Percentiles rank a stretch among this genome's conserved stretches.
phyloP scores from a whole-genome alignment of 164 flowering plant species.

The Cinnamomum micranthum region DNA sequence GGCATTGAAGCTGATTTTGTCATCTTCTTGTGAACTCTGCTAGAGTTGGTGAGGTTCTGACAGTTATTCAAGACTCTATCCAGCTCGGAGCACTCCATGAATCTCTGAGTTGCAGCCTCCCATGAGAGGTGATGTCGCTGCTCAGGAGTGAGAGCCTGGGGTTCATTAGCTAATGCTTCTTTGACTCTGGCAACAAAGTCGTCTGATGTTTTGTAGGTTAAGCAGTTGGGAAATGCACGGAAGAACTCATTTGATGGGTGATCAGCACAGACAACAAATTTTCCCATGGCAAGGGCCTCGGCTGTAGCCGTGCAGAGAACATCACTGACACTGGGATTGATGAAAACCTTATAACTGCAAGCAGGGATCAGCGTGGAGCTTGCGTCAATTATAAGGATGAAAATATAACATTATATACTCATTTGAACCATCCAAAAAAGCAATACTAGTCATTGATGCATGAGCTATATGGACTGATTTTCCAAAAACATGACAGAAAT shows the following conservation, averaged over 20 bases:
- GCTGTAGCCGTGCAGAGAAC: constrained; percentile 84
- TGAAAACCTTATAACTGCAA: constrained; percentile 91
- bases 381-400: background rate
- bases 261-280: constrained; percentile 94
- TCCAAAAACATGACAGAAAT: background rate
- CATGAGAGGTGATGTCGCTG: constrained; percentile 82
- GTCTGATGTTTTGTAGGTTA: constrained; percentile 87
- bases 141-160: constrained; percentile 75
- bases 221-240: constrained; percentile 87
- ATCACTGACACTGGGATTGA: constrained; percentile 91
- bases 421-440: background rate
- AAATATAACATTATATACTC: background rate
- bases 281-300: constrained; percentile 99
- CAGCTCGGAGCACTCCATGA: constrained; percentile 79
- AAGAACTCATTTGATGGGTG: constrained; percentile 98
- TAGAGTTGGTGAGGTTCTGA: constrained; percentile 11
- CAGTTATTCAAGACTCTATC: constrained; percentile 46
- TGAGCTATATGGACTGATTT: too few relatives aligned
- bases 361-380: background rate
- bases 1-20: constrained; percentile 65
- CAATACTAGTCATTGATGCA: background rate
- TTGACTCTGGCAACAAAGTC: constrained; percentile 85
- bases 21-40: constrained; percentile 16
- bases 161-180: constrained; percentile 66
- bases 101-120: constrained; percentile 98